These are phyloP conservation scores for Trebouxia gelatinosa DNA, from an alignment of 163 green algal species.

Conservation along the genomic window DNA sequence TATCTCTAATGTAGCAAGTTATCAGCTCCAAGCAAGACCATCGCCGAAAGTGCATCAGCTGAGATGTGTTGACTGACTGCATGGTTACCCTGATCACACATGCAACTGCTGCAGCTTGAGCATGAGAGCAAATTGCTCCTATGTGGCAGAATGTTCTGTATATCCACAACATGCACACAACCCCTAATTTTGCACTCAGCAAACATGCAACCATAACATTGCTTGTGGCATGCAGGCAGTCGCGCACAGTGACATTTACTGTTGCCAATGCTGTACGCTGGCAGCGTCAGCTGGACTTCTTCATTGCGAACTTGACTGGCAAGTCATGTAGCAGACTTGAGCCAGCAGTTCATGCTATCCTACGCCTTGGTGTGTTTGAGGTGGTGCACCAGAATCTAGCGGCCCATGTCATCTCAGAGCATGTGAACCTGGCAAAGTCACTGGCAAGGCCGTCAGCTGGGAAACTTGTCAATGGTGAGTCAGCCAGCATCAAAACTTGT, in stretches of 20 bases:
- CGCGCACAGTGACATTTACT: conserved; percentile 44
- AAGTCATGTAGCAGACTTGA: background rate
- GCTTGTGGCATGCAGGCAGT: background rate
- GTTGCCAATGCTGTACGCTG: conserved; percentile 58
- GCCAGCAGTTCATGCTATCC: conserved; percentile 22
- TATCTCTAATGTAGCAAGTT: no score
- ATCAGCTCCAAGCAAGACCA: no score
- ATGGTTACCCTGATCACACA: background rate
- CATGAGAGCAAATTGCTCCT: background rate
- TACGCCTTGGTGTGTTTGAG: conserved; percentile 55
- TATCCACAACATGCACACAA: no score
- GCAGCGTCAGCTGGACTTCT: conserved; percentile 57
- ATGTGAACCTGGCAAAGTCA: conserved; percentile 34
- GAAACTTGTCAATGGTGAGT: conserved; percentile 16
- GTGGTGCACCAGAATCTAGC: conserved; percentile 36
- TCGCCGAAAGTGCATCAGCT: no score
- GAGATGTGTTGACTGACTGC: no score
- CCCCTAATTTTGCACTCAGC: no score
- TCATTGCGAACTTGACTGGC: conserved; percentile 32
- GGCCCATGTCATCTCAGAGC: conserved; percentile 31
- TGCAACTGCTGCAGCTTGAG: background rate
- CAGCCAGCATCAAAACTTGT: background rate
- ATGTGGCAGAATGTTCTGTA: no score
- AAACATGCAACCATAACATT: no score
- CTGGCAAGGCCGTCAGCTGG: background rate